Percentiles rank a stretch among this genome's conserved stretches.
These are phyloP conservation scores for Wickerhamiella alocasiicola DNA, from an alignment of 805 yeast species.

Conservation along the genomic window DNA sequence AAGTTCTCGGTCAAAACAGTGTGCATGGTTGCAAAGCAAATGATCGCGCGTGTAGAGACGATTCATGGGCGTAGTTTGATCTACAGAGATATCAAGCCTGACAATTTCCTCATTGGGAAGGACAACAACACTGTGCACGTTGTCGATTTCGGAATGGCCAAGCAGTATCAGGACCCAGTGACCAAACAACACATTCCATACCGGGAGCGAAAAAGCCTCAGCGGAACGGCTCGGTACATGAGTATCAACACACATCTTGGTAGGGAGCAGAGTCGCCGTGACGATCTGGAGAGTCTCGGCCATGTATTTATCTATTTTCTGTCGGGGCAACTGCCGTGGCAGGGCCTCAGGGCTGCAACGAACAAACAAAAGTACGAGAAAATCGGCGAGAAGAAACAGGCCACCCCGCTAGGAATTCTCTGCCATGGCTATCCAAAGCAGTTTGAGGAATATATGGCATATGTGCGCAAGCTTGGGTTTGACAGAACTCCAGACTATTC, in stretches of 20 bases:
- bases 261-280: conserved; percentile 90
- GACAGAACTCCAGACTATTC: conserved; percentile 94
- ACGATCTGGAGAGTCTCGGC: conserved; percentile 90
- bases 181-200: conserved; percentile 92
- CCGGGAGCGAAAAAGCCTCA: conserved; percentile 84
- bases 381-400: conserved; percentile 89
- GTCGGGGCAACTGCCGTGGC: conserved; percentile 90
- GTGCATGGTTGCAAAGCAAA: conserved; percentile 86
- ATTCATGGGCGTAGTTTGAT: conserved; percentile 84
- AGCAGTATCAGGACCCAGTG: conserved; percentile 91
- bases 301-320: conserved; percentile 91
- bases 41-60: conserved; percentile 75
- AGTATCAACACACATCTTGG: conserved; percentile 95
- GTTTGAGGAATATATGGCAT: conserved; percentile 79
- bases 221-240: conserved; percentile 98
- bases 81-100: conserved; percentile 95
- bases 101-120: conserved; percentile 86
- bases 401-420: conserved; percentile 73
- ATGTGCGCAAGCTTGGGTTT: conserved; percentile 76
- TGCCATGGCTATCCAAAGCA: conserved; percentile 85
- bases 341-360: conserved; percentile 94
- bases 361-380: conserved; percentile 96
- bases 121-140: conserved; percentile 76
- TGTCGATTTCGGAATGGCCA: conserved; percentile 98
- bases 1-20: conserved; percentile 78